A percentile compares a stretch with the other conserved stretches of the same genome.
These are phyloP conservation scores for Sequoia sempervirens DNA, from an alignment of 75 land plant species.

Conservation along the genomic window DNA sequence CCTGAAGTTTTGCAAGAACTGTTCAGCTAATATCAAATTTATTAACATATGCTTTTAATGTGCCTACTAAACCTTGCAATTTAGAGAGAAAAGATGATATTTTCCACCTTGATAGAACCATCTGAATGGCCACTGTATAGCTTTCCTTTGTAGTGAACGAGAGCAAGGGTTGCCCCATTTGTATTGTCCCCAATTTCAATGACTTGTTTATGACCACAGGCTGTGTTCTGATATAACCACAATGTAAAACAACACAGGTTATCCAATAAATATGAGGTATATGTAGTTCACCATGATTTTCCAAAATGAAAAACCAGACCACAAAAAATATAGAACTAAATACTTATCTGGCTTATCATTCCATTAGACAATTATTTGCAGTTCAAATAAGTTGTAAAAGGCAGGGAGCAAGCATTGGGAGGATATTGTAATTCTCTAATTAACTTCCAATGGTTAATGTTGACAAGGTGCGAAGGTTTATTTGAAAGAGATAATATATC, in stretches of 20 bases:
- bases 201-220: constrained; percentile 56
- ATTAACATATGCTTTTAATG: neutral
- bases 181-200: constrained; percentile 27
- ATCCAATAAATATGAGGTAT: neutral
- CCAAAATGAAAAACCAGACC: neutral
- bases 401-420: neutral
- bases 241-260: neutral
- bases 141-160: constrained; percentile 49
- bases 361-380: neutral
- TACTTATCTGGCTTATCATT: neutral
- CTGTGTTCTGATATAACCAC: constrained; percentile 29
- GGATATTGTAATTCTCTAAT: neutral
- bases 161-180: constrained; percentile 55
- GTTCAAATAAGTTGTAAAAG: neutral
- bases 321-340: neutral
- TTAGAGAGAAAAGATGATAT: neutral
- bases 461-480: neutral
- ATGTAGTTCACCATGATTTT: neutral
- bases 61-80: neutral
- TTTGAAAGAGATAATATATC: neutral
- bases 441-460: neutral
- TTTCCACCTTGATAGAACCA: constrained; percentile 60
- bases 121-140: constrained; percentile 54
- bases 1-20: neutral
- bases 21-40: neutral